Evolutionary conservation across 192 early-diverging fungal genomes (phyloP), one percentile per base, ranked within the genome.

Genomic region (Chytriomyces sp.): DNA sequence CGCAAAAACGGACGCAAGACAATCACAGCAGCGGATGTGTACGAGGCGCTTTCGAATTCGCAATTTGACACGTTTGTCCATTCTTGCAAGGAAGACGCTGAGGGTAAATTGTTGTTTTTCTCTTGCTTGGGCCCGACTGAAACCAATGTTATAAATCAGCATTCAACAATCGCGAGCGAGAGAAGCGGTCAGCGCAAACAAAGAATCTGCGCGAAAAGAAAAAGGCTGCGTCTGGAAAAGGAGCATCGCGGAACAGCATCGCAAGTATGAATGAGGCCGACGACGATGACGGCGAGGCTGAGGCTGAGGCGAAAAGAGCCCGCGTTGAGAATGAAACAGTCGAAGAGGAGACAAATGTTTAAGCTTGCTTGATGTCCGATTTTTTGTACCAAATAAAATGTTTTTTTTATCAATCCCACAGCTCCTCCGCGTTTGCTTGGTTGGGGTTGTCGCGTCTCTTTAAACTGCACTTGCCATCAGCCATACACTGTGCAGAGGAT

Each of bases 11-110:
- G 44, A 18, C 57, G 72, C 20, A 73, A 73, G 63, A 73, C 72
- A 6, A 73, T 73, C 61, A 73, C 50, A 9, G 72, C 72, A 20
- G 45, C 35, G 16, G 72, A 73, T 47, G 72, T 73, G 13, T 73
- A 73, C 26, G 72, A 73, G 3, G 72, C 72, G 10, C 45, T 73
- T 16, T 10, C 7, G 43, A 18, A 18, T 9, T 13, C 24, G 4
- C 45, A 73, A 11, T 73, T 73, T 59, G 59, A 73, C 18, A n/a
- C 24, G 7, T 73, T 73, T 64, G 61, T 73, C 4, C 46, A 50
- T 7, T 57, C 43, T 9, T 45, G 61, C 11, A 73, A 63, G 61
- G 26, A 43, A 9, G 61, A 63, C 44, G 63, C 72, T 23, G 57
- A 62, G 8, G 72, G 72, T 73, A 0, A 43, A 44, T 62, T 45